Evolutionary conservation across 2,329 filamentous ascomycete species (phyloP).

Genomic region (Apiospora pterosperma): DNA sequence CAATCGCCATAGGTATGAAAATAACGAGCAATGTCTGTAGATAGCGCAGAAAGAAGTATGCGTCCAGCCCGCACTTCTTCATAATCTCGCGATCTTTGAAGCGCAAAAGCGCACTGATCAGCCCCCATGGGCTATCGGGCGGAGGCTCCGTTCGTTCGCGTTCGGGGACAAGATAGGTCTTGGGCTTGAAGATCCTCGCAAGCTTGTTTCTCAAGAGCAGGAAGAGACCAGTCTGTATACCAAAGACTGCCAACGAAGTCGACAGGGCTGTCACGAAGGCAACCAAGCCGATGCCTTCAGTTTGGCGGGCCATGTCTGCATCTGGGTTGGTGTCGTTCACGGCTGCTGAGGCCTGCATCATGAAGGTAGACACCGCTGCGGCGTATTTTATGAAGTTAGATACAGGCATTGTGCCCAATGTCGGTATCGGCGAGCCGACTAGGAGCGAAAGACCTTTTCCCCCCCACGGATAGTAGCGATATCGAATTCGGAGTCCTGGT

Average conservation of each 20-base stretch:
- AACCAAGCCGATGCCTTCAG: constrained; percentile 41
- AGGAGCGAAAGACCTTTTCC: neutral
- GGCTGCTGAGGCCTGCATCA: neutral
- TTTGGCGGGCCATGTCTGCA: constrained; percentile 23
- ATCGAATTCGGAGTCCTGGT: neutral
- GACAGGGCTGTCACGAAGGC: constrained; percentile 65
- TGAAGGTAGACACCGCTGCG: neutral
- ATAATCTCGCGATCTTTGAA: constrained; percentile 79
- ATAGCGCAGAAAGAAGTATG: constrained; percentile 84
- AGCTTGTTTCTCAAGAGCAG: constrained; percentile 73
- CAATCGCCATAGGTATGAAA: constrained; percentile 74
- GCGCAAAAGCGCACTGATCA: constrained; percentile 60
- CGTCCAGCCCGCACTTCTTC: constrained; percentile 91
- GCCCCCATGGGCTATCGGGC: constrained; percentile 50
- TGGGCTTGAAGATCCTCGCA: constrained; percentile 79
- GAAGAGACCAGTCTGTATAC: constrained; percentile 66
- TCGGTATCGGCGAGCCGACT: constrained; percentile 6
- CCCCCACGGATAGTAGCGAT: neutral
- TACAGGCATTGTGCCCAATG: constrained; percentile 6
- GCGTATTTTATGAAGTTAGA: neutral
- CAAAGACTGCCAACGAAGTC: constrained; percentile 61
- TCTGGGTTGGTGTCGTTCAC: neutral
- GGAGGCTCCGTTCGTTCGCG: constrained; percentile 78
- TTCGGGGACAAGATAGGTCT: constrained; percentile 83
- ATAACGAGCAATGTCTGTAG: constrained; percentile 83